Conservation (phyloP, 129 eudicot species). For the Scalesia atractyloides region DNA sequence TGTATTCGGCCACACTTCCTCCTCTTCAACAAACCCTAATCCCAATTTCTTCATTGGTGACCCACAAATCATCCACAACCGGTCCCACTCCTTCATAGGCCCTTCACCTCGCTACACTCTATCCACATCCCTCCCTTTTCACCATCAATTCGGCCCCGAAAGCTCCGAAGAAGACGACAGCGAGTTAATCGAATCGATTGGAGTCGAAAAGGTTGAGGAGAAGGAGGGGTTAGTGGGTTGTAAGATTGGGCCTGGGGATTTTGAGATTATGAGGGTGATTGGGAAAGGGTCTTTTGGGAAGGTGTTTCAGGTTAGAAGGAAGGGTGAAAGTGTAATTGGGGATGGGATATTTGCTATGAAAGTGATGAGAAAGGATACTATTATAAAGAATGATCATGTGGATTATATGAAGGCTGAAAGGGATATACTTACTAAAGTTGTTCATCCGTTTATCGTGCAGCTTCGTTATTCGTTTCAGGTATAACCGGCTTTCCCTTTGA, state of each 20-base stretch:
- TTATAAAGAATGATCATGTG: conserved; percentile 92
- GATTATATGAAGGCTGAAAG: conserved; percentile 97
- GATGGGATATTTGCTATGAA: conserved; percentile 94
- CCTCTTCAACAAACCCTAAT: conserved; percentile 33
- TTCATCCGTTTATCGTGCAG: conserved; percentile 88
- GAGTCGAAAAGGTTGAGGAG: conserved; percentile 22
- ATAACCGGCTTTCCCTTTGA: too few species aligned
- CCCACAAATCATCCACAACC: conserved; percentile 68
- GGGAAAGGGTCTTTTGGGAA: conserved; percentile 46
- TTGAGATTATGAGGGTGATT: conserved; percentile 84
- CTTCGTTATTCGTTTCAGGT: conserved; percentile 98
- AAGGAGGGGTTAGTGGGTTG: conserved; percentile 24
- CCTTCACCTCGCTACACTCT: conserved; percentile 83
- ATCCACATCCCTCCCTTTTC: conserved; percentile 58
- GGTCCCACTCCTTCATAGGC: conserved; percentile 94
- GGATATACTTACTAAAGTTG: conserved; percentile 94
- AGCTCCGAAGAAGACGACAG: conserved; percentile 35
- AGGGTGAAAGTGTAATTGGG: conserved; percentile 47
- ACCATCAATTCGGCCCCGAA: conserved; percentile 44
- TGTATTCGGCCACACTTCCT: conserved; percentile 57
- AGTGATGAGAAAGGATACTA: conserved; percentile 87
- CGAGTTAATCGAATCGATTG: neutral
- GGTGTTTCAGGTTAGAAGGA: conserved; percentile 84
- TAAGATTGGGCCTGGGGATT: conserved; percentile 71
- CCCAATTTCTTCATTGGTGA: conserved; percentile 41